Percentiles rank a stretch among this genome's conserved stretches.
Conservation (phyloP, 176 grass and related monocot species). For the Bolboschoenus planiculmis region DNA sequence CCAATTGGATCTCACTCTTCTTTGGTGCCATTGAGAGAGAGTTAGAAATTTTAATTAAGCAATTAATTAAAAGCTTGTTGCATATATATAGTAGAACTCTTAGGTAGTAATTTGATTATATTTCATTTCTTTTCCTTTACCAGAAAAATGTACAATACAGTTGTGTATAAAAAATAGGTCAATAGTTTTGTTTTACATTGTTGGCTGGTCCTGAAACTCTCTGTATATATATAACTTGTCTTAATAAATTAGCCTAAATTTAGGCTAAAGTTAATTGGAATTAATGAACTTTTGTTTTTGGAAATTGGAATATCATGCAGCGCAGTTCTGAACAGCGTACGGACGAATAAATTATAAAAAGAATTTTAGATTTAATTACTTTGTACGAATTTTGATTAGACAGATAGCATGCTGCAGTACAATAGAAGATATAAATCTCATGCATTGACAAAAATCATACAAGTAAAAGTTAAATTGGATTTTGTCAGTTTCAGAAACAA, state of each 20-base stretch:
- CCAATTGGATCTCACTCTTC: conserved; percentile 18
- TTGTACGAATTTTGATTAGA: too few species aligned
- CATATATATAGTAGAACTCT: conserved; percentile 6
- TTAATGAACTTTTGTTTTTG: background rate
- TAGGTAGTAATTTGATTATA: conserved; percentile 17
- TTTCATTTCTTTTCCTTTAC: background rate
- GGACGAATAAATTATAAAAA: too few species aligned
- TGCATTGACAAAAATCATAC: too few species aligned
- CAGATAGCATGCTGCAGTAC: too few species aligned
- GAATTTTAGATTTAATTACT: too few species aligned
- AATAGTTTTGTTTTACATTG: background rate
- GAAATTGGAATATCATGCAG: background rate
- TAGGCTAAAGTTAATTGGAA: background rate
- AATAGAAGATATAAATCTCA: too few species aligned
- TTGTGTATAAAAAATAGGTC: conserved; percentile 13
- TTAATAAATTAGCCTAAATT: background rate
- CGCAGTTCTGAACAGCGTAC: too few species aligned
- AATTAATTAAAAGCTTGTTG: conserved; percentile 14
- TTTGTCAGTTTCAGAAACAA: background rate
- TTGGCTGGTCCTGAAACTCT: background rate
- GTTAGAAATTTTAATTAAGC: background rate
- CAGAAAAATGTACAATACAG: conserved; percentile 14
- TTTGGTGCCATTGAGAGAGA: conserved; percentile 23
- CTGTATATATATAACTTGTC: background rate
- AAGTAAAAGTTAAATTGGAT: too few species aligned